Evolutionary conservation across 768 basidiomycete species (phyloP).

Genomic region (Psilocybe cyanescens): DNA sequence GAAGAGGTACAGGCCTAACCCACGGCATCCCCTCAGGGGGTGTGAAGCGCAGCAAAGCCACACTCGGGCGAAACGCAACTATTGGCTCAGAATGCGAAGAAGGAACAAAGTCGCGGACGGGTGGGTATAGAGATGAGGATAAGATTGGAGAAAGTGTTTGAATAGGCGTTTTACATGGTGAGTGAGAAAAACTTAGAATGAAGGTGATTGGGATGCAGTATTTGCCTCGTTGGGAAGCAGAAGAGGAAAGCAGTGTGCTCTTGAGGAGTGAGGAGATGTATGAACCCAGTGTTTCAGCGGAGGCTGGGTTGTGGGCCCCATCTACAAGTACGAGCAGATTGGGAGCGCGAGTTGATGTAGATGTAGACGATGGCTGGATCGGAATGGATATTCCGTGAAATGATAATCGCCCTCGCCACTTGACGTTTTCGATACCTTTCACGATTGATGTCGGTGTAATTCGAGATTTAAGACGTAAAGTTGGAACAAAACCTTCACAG

Average conservation of each 20-base stretch:
- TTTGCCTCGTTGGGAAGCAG: conserved; percentile 50
- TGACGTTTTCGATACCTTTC: conserved; percentile 58
- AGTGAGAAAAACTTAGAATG: too few species aligned
- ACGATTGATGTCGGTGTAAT: conserved; percentile 56
- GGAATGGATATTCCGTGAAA: conserved; percentile 52
- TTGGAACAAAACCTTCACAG: neutral
- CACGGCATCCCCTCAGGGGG: conserved; percentile 12
- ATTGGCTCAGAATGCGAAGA: too few species aligned
- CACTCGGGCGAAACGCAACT: too few species aligned
- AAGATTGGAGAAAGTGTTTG: too few species aligned
- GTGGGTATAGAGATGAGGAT: too few species aligned
- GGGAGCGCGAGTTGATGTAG: neutral
- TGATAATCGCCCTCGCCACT: conserved; percentile 87
- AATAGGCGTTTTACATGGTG: too few species aligned
- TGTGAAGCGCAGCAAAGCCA: too few species aligned
- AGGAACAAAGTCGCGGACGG: too few species aligned
- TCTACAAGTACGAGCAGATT: conserved; percentile 69
- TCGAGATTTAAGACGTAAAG: conserved; percentile 23
- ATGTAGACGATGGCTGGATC: neutral
- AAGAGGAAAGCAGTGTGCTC: conserved; percentile 17
- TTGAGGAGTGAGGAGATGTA: conserved; percentile 56
- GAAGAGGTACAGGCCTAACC: too few species aligned
- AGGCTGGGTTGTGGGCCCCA: conserved; percentile 92
- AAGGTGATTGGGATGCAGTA: too few species aligned
- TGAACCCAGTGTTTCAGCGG: conserved; percentile 63